Base-by-base conservation (phyloP, 176 grass and related monocot genomes). In the Luzula sylvatica region DNA sequence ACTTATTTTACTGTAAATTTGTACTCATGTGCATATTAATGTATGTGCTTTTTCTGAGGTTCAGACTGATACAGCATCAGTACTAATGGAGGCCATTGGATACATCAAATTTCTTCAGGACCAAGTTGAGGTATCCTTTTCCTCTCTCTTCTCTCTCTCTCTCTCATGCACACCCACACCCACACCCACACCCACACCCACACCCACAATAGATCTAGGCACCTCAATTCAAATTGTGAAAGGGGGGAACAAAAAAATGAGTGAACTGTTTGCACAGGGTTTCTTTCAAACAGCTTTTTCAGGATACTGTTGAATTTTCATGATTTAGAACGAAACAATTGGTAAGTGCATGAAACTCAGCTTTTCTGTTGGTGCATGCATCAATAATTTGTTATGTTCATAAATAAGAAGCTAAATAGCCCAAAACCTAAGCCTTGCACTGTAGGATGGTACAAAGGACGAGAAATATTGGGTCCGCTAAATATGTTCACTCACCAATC, bases 51-150 rank as follows among this genome's bases (percentile, higher is more conserved):
- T 9, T 35, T 9, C 30, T 35, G 30, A 7, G 30, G 5, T 35
- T 74, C 71, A 96, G 90, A 96, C 90, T 55, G 90, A 96, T 70
- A 89, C 90, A 8, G 84, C 90, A 40, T 89, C 90, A 4, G 90
- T 96, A 38, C 68, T 96, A 12, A 96, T 96, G 90, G 90, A 96
- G 68, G 90, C 84, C 58, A 89, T 96, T 41, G 85, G 84, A 22
- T 89, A 89, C 11, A 96, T 96, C 29, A 96, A 89, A 48, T 96
- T 96, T 71, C 90, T 96, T 42, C 78, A 89, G 57, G 85, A 86
- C 41, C 90, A 96, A 70, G 85, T 96, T 29, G 75, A 96, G 92
- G 92, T 89, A 79, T 51, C 38, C 0, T 15, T 20, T 54, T 9
- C 51, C n/a, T 32, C 7, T 12, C 52, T 11, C 28, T 52, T 13